Evolutionary conservation across 1,139 yeast genomes (phyloP).

Genomic region (Blastobotrys aristatus): DNA sequence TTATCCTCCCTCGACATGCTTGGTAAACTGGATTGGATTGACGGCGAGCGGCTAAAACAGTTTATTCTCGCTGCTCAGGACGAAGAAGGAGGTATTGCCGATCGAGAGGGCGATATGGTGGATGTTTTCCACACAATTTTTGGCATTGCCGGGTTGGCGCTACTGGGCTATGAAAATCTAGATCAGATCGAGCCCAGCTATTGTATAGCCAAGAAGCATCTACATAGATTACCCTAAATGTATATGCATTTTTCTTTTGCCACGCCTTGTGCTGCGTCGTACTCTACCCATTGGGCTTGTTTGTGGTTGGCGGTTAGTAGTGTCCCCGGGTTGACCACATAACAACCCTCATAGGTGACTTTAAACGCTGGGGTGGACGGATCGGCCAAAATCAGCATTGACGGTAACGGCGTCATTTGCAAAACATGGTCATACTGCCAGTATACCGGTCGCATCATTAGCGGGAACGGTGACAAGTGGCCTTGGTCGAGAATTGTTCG

Average conservation of each 20-base stretch:
- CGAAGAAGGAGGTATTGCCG: conserved; percentile 83
- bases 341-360: conserved; percentile 77
- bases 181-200: conserved; percentile 73
- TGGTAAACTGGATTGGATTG: conserved; percentile 67
- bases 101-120: conserved; percentile 82
- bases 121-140: conserved; percentile 92
- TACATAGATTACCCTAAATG: conserved; percentile 29
- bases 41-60: conserved; percentile 49
- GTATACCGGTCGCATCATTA: conserved; percentile 54
- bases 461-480: conserved; percentile 72
- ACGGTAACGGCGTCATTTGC: conserved; percentile 72
- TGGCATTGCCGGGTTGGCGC: conserved; percentile 80
- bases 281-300: conserved; percentile 64
- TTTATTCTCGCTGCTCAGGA: conserved; percentile 83
- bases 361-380: conserved; percentile 65
- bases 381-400: conserved; percentile 51
- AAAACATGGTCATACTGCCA: conserved; percentile 69
- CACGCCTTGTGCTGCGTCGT: conserved; percentile 43
- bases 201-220: conserved; percentile 63
- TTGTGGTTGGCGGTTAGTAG: conserved; percentile 38
- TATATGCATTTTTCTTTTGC: conserved; percentile 22
- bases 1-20: conserved; percentile 71
- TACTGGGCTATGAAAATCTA: conserved; percentile 57
- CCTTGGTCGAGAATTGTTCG: conserved; percentile 85
- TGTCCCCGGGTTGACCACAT: conserved; percentile 65